Percentiles rank a stretch among this genome's conserved stretches.
These are phyloP conservation scores for Cercophora samala DNA, from an alignment of 495 filamentous ascomycete genomes.

Conservation along the genomic window DNA sequence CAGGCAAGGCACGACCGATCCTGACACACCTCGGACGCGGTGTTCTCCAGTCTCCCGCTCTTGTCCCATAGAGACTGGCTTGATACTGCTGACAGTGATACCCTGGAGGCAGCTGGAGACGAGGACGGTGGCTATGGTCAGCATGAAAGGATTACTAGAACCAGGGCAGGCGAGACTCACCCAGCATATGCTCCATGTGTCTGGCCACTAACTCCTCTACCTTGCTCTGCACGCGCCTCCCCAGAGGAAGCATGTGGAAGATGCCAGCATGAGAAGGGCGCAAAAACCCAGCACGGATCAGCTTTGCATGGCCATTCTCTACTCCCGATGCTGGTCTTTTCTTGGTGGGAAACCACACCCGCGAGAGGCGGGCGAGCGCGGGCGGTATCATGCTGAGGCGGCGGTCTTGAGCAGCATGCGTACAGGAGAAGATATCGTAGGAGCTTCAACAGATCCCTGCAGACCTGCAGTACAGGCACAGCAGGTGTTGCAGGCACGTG, in stretches of 20 bases:
- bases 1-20: not conserved
- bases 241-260: conserved; percentile 92
- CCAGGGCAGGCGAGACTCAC: conserved; percentile 41
- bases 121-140: not conserved
- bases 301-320: conserved; percentile 67
- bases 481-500: too few relatives aligned
- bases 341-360: conserved; percentile 73
- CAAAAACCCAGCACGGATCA: conserved; percentile 75
- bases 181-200: conserved; percentile 72
- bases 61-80: conserved; percentile 79
- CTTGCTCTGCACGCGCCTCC: conserved; percentile 83
- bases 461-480: too few relatives aligned
- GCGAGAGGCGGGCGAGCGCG: conserved; percentile 54
- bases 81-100: conserved; percentile 85
- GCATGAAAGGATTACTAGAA: not conserved
- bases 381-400: conserved; percentile 22
- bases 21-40: conserved; percentile 41
- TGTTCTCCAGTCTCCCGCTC: conserved; percentile 39
- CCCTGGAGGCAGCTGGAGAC: conserved; percentile 70
- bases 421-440: not conserved
- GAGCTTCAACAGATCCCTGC: not conserved
- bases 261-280: conserved; percentile 86
- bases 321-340: conserved; percentile 56
- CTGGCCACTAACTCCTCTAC: conserved; percentile 80
- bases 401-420: not conserved